A percentile compares a stretch with the other conserved stretches of the same genome.
phyloP scores from a whole-genome alignment of 2,329 filamentous ascomycete species.

The Aspergillus flavus region DNA sequence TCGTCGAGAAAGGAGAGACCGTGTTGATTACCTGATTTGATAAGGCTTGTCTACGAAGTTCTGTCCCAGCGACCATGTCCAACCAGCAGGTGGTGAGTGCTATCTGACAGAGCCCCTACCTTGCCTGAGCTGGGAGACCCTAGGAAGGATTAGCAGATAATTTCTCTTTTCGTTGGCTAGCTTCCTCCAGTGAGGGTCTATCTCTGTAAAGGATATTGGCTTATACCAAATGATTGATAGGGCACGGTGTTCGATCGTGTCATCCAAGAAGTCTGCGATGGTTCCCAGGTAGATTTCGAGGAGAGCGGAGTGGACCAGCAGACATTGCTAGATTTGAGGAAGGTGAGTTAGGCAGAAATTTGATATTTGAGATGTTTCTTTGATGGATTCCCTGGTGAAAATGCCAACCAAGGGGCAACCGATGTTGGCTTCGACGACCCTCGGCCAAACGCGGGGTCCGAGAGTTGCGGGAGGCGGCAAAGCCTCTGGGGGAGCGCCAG shows the following conservation, averaged over 20 bases:
- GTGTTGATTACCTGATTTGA: conserved; percentile 4
- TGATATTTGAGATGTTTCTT: background rate
- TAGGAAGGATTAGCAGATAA: conserved; percentile 17
- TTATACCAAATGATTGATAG: conserved; percentile 42
- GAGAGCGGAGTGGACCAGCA: conserved; percentile 89
- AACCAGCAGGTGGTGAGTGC: conserved; percentile 53
- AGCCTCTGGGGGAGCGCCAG: conserved; percentile 37
- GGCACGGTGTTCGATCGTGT: conserved; percentile 87
- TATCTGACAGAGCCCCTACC: conserved; percentile 25
- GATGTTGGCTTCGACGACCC: conserved; percentile 30
- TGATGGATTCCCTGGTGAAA: background rate
- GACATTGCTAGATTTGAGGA: conserved; percentile 82
- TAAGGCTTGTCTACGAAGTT: conserved; percentile 15
- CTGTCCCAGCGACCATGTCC: conserved; percentile 41
- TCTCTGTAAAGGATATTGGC: conserved; percentile 21
- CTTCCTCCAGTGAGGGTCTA: background rate
- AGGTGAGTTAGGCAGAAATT: conserved; percentile 63
- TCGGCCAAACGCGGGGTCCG: conserved; percentile 33
- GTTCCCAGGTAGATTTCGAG: conserved; percentile 92
- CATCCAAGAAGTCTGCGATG: conserved; percentile 88
- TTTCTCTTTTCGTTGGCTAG: conserved; percentile 14
- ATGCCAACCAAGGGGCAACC: background rate
- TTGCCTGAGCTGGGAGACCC: conserved; percentile 17
- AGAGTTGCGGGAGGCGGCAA: conserved; percentile 37
- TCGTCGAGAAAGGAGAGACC: conserved; percentile 8